Conservation (phyloP, 2,329 filamentous ascomycete species). For the Harringtonia aguacate region DNA sequence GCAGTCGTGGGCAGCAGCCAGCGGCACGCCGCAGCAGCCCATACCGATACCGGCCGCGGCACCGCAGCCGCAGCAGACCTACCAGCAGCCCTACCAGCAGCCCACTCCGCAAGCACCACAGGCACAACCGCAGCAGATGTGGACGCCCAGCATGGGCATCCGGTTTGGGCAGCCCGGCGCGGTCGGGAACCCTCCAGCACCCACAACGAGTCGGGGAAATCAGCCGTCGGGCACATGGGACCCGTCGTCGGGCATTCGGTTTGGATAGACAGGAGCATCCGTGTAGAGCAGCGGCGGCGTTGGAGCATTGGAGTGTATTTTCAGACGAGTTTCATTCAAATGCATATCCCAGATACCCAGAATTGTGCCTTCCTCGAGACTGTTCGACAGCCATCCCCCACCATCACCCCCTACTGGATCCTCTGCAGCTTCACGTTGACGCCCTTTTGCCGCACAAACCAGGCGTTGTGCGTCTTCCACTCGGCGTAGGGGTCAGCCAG, state of each 20-base stretch:
- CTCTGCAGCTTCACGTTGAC: neutral
- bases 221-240: slow-evolving; percentile 9
- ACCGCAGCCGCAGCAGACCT: neutral
- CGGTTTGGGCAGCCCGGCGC: slow-evolving; percentile 49
- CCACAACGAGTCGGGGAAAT: neutral
- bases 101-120: slow-evolving; percentile 3
- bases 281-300: no score
- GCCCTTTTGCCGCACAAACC: slow-evolving; percentile 2
- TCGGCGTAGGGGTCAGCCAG: slow-evolving; percentile 12
- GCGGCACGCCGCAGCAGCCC: slow-evolving; percentile 44
- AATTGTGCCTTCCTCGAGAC: no score
- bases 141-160: slow-evolving; percentile 74
- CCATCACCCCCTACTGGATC: no score
- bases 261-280: no score
- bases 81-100: neutral
- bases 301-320: no score
- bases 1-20: slow-evolving; percentile 42
- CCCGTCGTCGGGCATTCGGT: slow-evolving; percentile 10
- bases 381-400: no score
- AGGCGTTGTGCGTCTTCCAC: slow-evolving; percentile 11
- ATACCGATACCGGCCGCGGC: slow-evolving; percentile 7
- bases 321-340: no score
- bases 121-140: slow-evolving; percentile 33
- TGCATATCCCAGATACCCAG: no score
- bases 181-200: slow-evolving; percentile 7